These are phyloP conservation scores for Mrakia hoshinonis DNA, from an alignment of 768 basidiomycete genomes.

Conservation along the genomic window DNA sequence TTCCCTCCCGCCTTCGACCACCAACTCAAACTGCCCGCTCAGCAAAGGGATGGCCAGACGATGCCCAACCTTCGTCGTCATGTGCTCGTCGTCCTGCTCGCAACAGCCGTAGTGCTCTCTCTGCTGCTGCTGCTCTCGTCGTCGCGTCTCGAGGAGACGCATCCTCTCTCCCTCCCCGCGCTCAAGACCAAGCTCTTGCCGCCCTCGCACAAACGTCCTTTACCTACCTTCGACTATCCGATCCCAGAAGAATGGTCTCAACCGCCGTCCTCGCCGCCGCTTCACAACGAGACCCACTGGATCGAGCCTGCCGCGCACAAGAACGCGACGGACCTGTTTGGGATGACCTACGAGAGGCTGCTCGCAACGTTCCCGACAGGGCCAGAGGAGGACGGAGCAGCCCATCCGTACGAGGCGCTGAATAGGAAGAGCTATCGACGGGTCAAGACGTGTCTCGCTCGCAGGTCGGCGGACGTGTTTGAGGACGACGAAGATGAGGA, in stretches of 20 bases:
- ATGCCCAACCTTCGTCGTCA: background rate
- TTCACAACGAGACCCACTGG: conserved; percentile 9
- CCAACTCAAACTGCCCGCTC: too few relatives aligned
- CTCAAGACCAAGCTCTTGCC: background rate
- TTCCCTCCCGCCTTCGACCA: too few relatives aligned
- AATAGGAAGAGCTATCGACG: background rate
- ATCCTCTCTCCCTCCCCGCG: background rate
- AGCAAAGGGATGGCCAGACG: too few relatives aligned
- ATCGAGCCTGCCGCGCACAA: background rate
- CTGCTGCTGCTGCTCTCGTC: background rate
- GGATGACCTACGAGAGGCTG: background rate
- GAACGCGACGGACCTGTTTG: conserved; percentile 3
- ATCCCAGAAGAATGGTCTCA: background rate
- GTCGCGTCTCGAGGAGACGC: background rate
- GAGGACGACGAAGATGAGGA: conserved; percentile 6
- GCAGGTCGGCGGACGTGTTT: background rate
- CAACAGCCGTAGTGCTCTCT: background rate
- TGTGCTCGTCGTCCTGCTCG: background rate
- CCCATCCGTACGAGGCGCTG: background rate
- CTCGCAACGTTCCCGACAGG: background rate
- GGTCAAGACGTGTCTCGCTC: background rate
- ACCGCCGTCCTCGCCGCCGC: background rate
- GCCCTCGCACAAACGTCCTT: background rate
- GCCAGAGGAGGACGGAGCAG: background rate
- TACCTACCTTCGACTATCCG: background rate